Percentiles rank a stretch among this genome's conserved stretches.
Conservation (phyloP, 2,329 filamentous ascomycete species). For the Beauveria varroae region DNA sequence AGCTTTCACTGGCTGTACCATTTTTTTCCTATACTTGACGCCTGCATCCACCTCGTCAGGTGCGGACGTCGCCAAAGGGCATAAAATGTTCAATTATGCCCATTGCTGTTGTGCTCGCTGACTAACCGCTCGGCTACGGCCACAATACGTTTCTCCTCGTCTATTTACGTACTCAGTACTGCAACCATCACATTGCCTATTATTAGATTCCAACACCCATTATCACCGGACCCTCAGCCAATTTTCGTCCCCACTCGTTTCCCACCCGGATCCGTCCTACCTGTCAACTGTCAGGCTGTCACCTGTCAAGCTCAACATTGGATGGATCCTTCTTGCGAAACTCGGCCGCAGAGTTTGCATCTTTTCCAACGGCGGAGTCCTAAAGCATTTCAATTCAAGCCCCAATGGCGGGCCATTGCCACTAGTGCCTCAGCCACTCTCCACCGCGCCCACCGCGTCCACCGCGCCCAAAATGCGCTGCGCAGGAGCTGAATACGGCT, state of each 20-base stretch:
- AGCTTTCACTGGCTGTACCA: neutral
- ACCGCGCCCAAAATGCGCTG: neutral
- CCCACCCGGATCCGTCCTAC: too few relatives aligned
- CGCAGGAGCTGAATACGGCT: neutral
- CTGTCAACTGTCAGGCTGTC: too few relatives aligned
- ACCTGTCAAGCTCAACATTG: too few relatives aligned
- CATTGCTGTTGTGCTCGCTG: neutral
- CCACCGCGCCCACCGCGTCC: neutral
- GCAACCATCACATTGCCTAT: neutral
- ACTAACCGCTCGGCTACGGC: neutral
- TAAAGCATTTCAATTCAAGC: neutral
- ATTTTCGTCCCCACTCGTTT: too few relatives aligned
- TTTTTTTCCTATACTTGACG: neutral
- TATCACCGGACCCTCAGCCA: too few relatives aligned
- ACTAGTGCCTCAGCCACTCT: slow-evolving; percentile 3
- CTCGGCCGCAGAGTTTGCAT: neutral
- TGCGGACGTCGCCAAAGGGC: neutral
- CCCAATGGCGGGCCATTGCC: neutral
- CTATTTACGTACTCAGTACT: too few relatives aligned
- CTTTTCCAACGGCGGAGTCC: neutral
- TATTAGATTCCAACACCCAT: too few relatives aligned
- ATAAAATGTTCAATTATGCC: slow-evolving; percentile 8
- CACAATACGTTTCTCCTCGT: too few relatives aligned
- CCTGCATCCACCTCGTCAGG: neutral
- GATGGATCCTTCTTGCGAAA: too few relatives aligned